Conservation (phyloP, 495 filamentous ascomycete species). For the Amphirosellinia nigrospora region DNA sequence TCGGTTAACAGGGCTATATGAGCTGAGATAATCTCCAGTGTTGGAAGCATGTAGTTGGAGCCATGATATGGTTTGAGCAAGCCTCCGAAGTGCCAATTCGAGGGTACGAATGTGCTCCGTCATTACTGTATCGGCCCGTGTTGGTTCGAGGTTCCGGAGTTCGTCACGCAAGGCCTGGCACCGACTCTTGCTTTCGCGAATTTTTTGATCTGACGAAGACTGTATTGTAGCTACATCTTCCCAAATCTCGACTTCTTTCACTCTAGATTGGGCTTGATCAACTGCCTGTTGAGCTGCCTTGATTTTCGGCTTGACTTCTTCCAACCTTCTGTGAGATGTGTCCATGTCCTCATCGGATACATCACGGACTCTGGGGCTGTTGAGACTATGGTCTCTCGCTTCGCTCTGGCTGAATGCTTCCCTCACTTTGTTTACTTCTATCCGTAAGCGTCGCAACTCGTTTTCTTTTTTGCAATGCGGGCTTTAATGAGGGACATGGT, state of each 20-base stretch:
- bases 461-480: slow-evolving; percentile 5
- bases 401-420: background rate
- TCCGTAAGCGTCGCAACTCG: background rate
- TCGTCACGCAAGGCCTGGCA: slow-evolving; percentile 1
- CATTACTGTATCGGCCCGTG: background rate
- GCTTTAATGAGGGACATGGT: background rate
- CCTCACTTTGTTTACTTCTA: slow-evolving; percentile 14
- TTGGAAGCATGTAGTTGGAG: background rate
- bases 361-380: background rate
- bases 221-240: background rate
- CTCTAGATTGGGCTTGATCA: slow-evolving; percentile 16
- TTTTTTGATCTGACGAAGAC: background rate
- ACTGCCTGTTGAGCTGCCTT: slow-evolving; percentile 8
- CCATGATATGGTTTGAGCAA: slow-evolving; percentile 6
- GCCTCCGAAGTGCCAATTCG: background rate
- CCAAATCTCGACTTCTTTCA: slow-evolving; percentile 4
- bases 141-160: background rate
- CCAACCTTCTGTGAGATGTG: background rate
- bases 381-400: background rate
- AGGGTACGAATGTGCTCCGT: slow-evolving; percentile 7
- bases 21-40: background rate
- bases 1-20: background rate
- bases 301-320: slow-evolving; percentile 16
- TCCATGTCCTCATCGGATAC: background rate
- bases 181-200: background rate